phyloP scores from a whole-genome alignment of 1,139 yeast genomes.

The Geotrichum siamense region DNA sequence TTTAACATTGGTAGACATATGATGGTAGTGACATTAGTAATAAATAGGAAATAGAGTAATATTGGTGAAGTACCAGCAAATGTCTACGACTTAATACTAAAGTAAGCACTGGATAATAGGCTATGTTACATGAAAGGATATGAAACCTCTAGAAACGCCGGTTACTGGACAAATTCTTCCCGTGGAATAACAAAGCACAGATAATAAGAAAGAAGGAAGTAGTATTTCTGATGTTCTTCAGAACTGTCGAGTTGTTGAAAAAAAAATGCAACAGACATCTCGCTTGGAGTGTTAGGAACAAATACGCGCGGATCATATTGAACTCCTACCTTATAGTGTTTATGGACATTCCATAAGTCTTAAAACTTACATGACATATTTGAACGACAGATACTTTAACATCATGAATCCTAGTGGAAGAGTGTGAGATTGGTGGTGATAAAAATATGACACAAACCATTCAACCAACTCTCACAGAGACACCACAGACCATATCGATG shows the following conservation, averaged over 20 bases:
- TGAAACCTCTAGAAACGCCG: slow-evolving; percentile 60
- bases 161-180: slow-evolving; percentile 41
- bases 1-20: too few species aligned
- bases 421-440: slow-evolving; percentile 93
- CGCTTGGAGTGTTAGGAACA: slow-evolving; percentile 79
- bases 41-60: too few species aligned
- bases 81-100: too few species aligned
- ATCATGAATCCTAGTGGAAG: slow-evolving; percentile 78
- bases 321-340: slow-evolving; percentile 65
- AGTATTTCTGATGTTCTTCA: slow-evolving; percentile 88
- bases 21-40: too few species aligned
- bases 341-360: slow-evolving; percentile 94
- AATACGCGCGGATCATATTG: slow-evolving; percentile 88
- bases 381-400: slow-evolving; percentile 92
- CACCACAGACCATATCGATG: slow-evolving; percentile 69
- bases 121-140: slow-evolving; percentile 35
- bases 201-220: slow-evolving; percentile 70
- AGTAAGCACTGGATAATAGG: background rate
- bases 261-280: slow-evolving; percentile 92
- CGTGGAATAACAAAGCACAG: slow-evolving; percentile 79
- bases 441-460: slow-evolving; percentile 75
- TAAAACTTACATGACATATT: slow-evolving; percentile 92
- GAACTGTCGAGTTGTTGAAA: slow-evolving; percentile 83
- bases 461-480: slow-evolving; percentile 76
- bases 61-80: too few species aligned